Evolutionary conservation across 1,139 yeast species (phyloP), one percentile per base, ranked within the genome.

Genomic region (Geotrichum carabidarum): DNA sequence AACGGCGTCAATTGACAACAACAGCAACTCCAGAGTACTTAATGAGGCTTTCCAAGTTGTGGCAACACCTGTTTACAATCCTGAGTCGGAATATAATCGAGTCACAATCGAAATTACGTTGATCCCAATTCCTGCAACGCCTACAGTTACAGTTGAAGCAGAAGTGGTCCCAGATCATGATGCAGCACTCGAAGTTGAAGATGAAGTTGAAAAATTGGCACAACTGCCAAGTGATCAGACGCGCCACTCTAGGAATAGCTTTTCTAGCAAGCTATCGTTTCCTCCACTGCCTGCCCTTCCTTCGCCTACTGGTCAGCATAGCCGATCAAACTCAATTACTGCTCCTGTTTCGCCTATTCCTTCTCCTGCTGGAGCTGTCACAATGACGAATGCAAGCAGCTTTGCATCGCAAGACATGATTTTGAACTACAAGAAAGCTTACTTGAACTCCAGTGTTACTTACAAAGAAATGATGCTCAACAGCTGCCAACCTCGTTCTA

Each of bases 391-490:
- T 4, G 7, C 37, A 34, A 7, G n/a, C 12, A 34, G n/a, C 12
- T 34, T n/a, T 11, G 37, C 37, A 34, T 11, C 12, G 12, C 37
- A 11, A 37, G 44, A 40, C 30, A 18, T 31, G 17, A 11, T 17
- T n/a, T 8, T 40, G 11, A 40, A 22, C 30, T 40, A 15, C 30
- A 17, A 22, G n/a, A 40, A 40, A 22, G 12, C 44, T 7, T 40
- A 40, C 22, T 27, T 40, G 27, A 40, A 40, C 44, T 18, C 44
- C 27, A 40, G 44, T 27, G 44, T 40, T 8, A 40, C 44, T 17
- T 40, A 40, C 44, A 15, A 18, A 12, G 44, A 40, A 22, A 40
- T 40, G 44, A 40, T 40, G 44, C 14, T 40, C 31, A 40, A 40
- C 44, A 40, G 44, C 44, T 40, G 44, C 12, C 31, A 17, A 9